Base-by-base conservation (phyloP, 2,329 filamentous ascomycete species). In the Aspergillus hiratsukae region DNA sequence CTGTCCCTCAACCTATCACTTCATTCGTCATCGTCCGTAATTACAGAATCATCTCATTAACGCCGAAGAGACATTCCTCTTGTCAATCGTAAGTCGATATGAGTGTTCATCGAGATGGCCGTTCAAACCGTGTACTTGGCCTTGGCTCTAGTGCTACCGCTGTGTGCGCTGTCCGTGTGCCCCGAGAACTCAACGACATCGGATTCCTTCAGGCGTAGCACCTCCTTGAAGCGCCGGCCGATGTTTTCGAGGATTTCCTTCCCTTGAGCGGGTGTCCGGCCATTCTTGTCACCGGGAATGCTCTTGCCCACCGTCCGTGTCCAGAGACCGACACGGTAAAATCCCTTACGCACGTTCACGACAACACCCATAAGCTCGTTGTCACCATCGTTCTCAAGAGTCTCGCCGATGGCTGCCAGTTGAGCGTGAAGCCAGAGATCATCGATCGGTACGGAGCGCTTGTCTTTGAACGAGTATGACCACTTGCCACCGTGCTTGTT, bases 401-500 rank as follows among this genome's bases (percentile, higher is more conserved):
- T 97, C 83, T 99, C 95, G 70, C 94, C 94, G 65, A 99, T 97
- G 55, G 92, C 94, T 31, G 89, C 87, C 67, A 99, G 88, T 87
- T 99, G 96, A 61, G 96, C 90, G 75, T 97, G 90, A 58, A 99
- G 86, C 94, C 94, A 99, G 54, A 96, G 83, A 57, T 93, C 89
- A 73, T 99, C 93, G 75, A 97, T 95, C 67, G 93, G 90, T 73
- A 96, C 84, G 65, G 82, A 85, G 71, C 89, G 88, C 85, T 96
- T 97, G 68, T 97, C 91, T 82, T 95, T 96, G 87, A 96, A 97
- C 70, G 90, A 88, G 80, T 95, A 97, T 27, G 93, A 92, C 94
- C 94, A 99, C 79, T 97, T 97, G 78, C 94, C 94, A 67, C 94
- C 94, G 75, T 97, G 91, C 84, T 97, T 99, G 82, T 99, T 99